Conservation (phyloP, 73 alveolate genomes). For the Tetrahymena thermophila region DNA sequence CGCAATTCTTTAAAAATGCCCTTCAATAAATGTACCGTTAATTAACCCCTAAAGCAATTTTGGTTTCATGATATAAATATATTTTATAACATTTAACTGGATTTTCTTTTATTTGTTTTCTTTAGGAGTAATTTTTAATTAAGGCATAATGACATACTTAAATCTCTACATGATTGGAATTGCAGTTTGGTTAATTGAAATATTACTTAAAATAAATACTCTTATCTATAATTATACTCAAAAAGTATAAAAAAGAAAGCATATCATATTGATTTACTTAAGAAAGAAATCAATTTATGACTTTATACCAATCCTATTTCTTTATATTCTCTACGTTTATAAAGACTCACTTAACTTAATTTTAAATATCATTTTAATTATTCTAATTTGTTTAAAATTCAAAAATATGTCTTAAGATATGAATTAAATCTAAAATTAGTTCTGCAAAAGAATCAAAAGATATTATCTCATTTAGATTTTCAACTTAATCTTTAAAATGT, state of each 20-base stretch:
- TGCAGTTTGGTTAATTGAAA: background rate
- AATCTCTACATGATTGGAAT: background rate
- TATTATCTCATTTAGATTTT: background rate
- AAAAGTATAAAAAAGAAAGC: background rate
- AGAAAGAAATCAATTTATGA: background rate
- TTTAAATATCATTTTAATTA: background rate
- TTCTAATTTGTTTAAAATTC: background rate
- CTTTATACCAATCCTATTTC: background rate
- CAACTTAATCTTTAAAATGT: background rate
- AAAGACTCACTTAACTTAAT: background rate
- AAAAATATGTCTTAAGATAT: background rate
- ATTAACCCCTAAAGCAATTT: background rate
- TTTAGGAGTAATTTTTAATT: background rate
- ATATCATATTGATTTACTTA: background rate
- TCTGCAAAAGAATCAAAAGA: background rate
- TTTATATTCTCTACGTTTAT: background rate
- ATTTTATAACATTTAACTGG: background rate
- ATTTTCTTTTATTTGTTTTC: background rate
- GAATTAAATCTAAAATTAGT: background rate
- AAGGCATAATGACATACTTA: background rate
- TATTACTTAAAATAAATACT: background rate
- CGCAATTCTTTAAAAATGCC: background rate
- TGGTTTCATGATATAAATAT: background rate
- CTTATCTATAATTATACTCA: background rate
- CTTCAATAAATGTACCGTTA: background rate